Conservation (phyloP, 2,329 filamentous ascomycete species). For the Hymenoscyphus linearis region DNA sequence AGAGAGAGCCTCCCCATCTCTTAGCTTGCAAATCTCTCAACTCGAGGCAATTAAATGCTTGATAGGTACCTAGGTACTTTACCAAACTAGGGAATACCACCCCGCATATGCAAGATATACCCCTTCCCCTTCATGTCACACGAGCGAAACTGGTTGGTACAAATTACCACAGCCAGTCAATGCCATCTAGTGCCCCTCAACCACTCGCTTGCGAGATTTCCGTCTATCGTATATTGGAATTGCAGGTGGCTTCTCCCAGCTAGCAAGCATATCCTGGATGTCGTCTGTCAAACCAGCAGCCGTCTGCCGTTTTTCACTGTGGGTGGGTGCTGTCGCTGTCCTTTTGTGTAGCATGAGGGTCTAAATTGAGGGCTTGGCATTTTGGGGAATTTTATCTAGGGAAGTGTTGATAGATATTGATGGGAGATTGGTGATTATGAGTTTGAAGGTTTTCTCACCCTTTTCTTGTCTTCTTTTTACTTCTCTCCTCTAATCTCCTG, state of each 20-base stretch:
- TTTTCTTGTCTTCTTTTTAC: neutral
- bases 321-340: neutral
- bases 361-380: neutral
- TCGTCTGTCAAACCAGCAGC: slow-evolving; percentile 4
- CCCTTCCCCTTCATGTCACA: neutral
- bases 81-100: neutral
- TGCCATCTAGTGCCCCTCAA: neutral
- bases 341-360: neutral
- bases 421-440: neutral
- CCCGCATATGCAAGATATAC: neutral
- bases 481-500: neutral
- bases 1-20: no score
- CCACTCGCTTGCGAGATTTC: neutral
- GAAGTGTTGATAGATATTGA: neutral
- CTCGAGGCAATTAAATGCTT: neutral
- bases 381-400: neutral
- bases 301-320: neutral
- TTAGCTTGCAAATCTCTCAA: no score
- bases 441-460: neutral
- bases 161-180: neutral
- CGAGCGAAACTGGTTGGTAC: neutral
- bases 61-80: no score
- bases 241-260: neutral
- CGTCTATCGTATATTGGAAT: neutral
- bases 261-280: neutral